A percentile compares a stretch with the other conserved stretches of the same genome.
Evolutionary conservation across 75 land plant genomes (phyloP).

Genomic region (Chamaecyparis obtusa): DNA sequence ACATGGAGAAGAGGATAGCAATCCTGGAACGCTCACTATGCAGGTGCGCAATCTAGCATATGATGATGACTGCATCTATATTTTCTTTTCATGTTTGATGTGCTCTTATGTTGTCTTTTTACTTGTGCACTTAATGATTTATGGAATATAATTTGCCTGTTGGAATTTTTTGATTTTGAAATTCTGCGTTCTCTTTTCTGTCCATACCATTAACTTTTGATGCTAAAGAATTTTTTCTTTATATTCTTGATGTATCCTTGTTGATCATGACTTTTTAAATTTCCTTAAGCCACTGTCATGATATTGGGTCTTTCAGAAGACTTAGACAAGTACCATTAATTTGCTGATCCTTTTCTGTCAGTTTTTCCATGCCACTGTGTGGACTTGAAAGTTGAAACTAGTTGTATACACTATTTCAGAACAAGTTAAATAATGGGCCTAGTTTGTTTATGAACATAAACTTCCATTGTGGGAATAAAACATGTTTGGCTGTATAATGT

Average conservation of each 20-base stretch:
- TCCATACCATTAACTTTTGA: background rate
- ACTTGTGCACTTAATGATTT: background rate
- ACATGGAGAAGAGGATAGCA: constrained; percentile 98
- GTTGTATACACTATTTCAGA: background rate
- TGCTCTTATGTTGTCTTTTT: background rate
- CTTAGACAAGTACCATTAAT: background rate
- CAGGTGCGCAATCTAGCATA: constrained; percentile 52
- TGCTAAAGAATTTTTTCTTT: background rate
- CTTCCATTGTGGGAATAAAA: background rate
- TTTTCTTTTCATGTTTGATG: background rate
- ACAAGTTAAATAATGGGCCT: background rate
- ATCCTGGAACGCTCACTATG: constrained; percentile 93
- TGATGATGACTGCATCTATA: background rate
- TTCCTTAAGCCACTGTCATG: background rate
- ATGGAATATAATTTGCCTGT: background rate
- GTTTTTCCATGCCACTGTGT: background rate
- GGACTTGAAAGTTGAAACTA: background rate
- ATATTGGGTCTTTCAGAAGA: background rate
- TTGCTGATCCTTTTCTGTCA: background rate
- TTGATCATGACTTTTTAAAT: background rate
- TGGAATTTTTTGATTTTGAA: background rate
- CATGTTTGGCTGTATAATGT: background rate
- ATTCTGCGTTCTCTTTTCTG: background rate
- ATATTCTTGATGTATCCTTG: background rate
- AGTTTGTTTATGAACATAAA: background rate